phyloP scores from a whole-genome alignment of 371 early-diverging fungal species.

The Parasitella parasitica region DNA sequence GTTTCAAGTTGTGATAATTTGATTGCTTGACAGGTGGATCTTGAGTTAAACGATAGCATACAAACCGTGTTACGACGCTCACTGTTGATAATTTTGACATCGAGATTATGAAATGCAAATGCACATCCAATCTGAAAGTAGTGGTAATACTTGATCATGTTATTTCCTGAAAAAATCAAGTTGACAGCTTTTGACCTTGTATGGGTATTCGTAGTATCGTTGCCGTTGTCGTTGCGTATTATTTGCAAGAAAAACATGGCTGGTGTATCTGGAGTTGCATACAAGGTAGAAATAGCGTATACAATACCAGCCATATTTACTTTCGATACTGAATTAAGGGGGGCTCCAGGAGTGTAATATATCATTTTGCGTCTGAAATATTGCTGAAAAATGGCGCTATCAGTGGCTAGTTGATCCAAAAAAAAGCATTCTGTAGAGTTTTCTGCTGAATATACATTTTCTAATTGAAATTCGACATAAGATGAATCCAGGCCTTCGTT shows the following conservation, averaged over 20 bases:
- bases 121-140: conserved; percentile 1
- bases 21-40: not conserved
- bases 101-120: conserved; percentile 9
- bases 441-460: not conserved
- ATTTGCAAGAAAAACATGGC: conserved; percentile 14
- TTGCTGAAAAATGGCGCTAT: not conserved
- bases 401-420: not conserved
- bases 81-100: not conserved
- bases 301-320: not conserved
- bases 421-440: not conserved
- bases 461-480: conserved; percentile 12
- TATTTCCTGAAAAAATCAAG: conserved; percentile 20
- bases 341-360: not conserved
- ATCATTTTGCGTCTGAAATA: not conserved
- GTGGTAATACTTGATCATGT: conserved; percentile 2
- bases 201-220: not conserved
- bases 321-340: not conserved
- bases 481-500: not conserved
- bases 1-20: not conserved
- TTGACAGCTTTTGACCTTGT: not conserved
- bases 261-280: not conserved
- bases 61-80: not conserved
- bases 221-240: not conserved
- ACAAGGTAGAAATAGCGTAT: not conserved
- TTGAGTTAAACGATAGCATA: not conserved